Evolutionary conservation across 208 protist genomes (phyloP).

Genomic region (Wallacemonas sp.): DNA sequence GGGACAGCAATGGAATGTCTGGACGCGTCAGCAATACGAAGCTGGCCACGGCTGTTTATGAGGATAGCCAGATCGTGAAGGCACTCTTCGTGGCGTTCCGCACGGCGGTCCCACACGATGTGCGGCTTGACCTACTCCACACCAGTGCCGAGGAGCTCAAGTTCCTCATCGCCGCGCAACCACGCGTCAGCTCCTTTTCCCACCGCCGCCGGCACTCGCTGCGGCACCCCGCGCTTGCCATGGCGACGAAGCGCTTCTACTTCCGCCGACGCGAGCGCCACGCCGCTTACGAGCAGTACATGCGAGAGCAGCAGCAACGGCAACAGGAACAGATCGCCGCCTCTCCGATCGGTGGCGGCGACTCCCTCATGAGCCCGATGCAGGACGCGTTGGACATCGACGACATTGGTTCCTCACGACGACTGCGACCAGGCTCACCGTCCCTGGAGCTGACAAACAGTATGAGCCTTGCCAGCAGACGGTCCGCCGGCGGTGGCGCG

Average conservation of each 20-base stretch:
- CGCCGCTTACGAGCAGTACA: conserved; percentile 12
- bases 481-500: neutral
- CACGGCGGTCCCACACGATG: conserved; percentile 52
- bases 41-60: neutral
- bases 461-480: neutral
- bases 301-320: conserved; percentile 8
- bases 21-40: neutral
- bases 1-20: neutral
- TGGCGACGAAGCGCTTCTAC: conserved; percentile 75
- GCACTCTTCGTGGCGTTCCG: conserved; percentile 66
- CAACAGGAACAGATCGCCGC: neutral
- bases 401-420: neutral
- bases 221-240: conserved; percentile 78
- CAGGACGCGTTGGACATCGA: neutral
- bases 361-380: neutral
- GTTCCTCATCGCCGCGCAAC: conserved; percentile 68
- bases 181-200: conserved; percentile 63
- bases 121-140: conserved; percentile 35
- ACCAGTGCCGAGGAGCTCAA: conserved; percentile 57
- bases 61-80: conserved; percentile 38
- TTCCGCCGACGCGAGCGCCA: conserved; percentile 25
- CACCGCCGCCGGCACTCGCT: conserved; percentile 68
- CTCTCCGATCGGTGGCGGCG: neutral
- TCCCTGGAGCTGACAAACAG: neutral
- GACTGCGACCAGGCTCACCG: neutral